phyloP scores from a whole-genome alignment of 2,329 filamentous ascomycete species.

The Aspergillus sp. region DNA sequence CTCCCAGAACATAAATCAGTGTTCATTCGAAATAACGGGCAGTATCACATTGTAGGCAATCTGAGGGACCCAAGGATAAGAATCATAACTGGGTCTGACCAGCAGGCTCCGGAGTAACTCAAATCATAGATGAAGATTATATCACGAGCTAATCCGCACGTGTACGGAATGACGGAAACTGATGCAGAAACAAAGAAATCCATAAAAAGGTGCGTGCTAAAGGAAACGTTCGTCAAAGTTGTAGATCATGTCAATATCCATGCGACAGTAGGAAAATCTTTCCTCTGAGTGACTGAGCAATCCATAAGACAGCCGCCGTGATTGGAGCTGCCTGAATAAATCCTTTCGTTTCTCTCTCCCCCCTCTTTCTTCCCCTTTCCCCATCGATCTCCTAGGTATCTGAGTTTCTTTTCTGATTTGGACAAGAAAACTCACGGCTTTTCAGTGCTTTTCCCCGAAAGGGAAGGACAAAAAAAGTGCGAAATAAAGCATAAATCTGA shows the following conservation, averaged over 20 bases:
- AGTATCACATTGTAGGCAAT: background rate
- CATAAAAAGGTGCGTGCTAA: too few species aligned
- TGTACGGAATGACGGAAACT: background rate
- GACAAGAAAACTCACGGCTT: background rate
- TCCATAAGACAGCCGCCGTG: background rate
- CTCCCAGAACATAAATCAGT: background rate
- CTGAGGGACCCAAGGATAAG: background rate
- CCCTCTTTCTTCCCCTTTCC: background rate
- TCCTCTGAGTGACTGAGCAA: background rate
- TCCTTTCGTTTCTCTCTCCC: too few species aligned
- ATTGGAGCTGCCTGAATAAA: too few species aligned
- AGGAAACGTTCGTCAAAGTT: too few species aligned
- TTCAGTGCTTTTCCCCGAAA: background rate
- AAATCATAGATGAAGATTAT: conserved; percentile 9
- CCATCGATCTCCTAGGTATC: background rate
- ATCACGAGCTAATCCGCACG: background rate
- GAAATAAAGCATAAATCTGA: too few species aligned
- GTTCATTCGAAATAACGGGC: background rate
- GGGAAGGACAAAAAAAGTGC: background rate
- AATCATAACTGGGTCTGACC: conserved; percentile 2
- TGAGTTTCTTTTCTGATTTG: background rate
- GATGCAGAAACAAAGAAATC: background rate
- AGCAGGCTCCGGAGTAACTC: background rate
- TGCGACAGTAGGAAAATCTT: too few species aligned
- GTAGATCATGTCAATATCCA: too few species aligned